Evolutionary conservation across 1,284 basidiomycete species (phyloP), one percentile per base, ranked within the genome.

Genomic region (Apiotrichum domesticum): DNA sequence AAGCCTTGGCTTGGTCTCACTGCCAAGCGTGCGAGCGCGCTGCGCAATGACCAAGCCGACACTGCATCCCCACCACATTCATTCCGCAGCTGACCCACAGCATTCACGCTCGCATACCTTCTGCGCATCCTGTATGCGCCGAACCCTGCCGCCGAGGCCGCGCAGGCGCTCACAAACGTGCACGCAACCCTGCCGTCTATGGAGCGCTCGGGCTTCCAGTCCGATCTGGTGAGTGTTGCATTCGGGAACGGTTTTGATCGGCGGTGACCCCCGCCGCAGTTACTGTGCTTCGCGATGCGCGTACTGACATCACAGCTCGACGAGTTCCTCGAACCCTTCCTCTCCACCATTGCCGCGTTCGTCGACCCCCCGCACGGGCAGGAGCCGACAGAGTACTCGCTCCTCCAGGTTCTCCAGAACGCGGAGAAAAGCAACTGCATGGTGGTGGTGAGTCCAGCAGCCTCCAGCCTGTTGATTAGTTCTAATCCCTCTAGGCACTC

Each of bases 81-180:
- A 29, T 29, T 29, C 29, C 29, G 29, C 29, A 39, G 10, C 43
- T 54, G 35, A 50, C 35, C 15, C 11, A 6, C 6, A 87, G 87
- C 86, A 39, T 79, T 87, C 57, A 86, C 82, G 21, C 85, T 87
- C 37, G 82, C 85, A 2, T 86, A 84, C 68, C 73, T 88, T 33
- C 80, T 86, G 49, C 78, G 81, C 43, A 76, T 87, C 32, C 68
- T 87, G 33, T 76, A 78, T 34, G 77, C 77, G 0, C 66, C 72
- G 11, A 79, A 81, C 44, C 70, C 78, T 2, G 68, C 77, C 15
- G 59, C 79, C 9, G 80, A 82, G 1, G 84, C 84, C 0, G 79
- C 74, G 40, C 77, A 77, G 14, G 81, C 83, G 6, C 74, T 85
- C 43, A 81, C 81, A 0, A 76, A 81, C 6, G 75, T 90, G 11